phyloP scores from a whole-genome alignment of 345 rosid genomes.

The Arabidopsis suecica region DNA sequence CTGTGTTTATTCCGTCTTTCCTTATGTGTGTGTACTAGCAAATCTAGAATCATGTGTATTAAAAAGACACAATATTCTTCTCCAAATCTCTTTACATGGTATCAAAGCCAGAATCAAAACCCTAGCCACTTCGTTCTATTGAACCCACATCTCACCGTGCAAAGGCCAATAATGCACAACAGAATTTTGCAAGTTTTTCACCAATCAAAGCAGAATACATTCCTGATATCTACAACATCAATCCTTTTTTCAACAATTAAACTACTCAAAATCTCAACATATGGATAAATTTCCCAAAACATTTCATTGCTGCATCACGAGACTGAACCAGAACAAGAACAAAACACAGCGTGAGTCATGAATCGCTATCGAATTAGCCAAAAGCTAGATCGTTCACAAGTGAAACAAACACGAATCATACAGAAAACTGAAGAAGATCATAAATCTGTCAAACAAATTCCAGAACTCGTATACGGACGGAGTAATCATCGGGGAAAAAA shows the following conservation, averaged over 20 bases:
- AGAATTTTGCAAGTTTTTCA: not conserved
- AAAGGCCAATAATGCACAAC: not conserved
- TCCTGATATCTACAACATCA: not conserved
- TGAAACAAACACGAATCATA: slow-evolving; percentile 21
- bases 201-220: not conserved
- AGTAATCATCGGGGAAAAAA: not conserved
- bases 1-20: slow-evolving; percentile 1
- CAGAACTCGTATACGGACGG: not conserved
- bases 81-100: slow-evolving; percentile 24
- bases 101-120: not conserved
- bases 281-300: not conserved
- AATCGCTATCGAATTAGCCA: slow-evolving; percentile 1
- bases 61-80: slow-evolving; percentile 5
- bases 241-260: not conserved
- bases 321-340: slow-evolving; percentile 22
- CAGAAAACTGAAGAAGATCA: not conserved
- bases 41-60: slow-evolving; percentile 1
- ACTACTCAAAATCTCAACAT: not conserved
- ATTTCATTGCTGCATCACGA: not conserved
- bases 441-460: slow-evolving; percentile 6
- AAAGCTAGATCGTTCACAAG: slow-evolving; percentile 32
- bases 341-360: slow-evolving; percentile 8
- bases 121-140: not conserved
- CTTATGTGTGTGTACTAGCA: not conserved
- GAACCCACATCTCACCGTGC: not conserved